Evolutionary conservation across 1,284 basidiomycete genomes (phyloP).

Genomic region (Ustilago cynodontis): DNA sequence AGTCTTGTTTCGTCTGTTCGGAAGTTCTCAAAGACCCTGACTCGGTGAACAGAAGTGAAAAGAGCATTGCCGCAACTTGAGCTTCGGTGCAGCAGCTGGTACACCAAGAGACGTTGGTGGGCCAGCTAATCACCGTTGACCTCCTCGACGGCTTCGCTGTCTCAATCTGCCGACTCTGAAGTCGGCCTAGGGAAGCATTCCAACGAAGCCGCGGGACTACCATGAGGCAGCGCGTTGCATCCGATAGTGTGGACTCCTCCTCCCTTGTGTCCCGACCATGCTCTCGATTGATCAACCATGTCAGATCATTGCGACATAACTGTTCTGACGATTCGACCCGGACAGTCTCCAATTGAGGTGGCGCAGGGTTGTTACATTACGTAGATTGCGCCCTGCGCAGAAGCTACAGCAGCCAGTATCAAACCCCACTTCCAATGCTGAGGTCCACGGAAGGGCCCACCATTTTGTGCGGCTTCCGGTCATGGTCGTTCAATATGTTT

Average conservation of each 20-base stretch:
- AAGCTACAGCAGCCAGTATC: background rate
- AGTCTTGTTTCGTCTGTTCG: background rate
- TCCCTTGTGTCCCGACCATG: too few species aligned
- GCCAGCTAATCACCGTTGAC: slow-evolving; percentile 5
- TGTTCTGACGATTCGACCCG: too few species aligned
- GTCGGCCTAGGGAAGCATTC: background rate
- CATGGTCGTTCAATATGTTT: too few species aligned
- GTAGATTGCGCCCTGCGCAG: background rate
- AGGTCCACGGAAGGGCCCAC: background rate
- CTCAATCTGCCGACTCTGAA: background rate
- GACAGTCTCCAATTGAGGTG: too few species aligned
- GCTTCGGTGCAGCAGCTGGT: background rate
- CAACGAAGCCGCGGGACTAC: too few species aligned
- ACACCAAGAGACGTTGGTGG: background rate
- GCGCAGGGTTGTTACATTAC: too few species aligned
- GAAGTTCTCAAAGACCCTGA: background rate
- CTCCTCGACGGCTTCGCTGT: background rate
- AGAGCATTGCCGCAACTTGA: background rate
- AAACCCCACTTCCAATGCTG: slow-evolving; percentile 1
- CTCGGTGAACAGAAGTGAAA: background rate
- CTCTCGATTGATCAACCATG: too few species aligned
- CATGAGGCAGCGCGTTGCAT: too few species aligned
- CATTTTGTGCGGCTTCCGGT: background rate
- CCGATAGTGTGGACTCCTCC: slow-evolving; percentile 4
- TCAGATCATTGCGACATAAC: too few species aligned